These are phyloP conservation scores for Streptanthus diversifolius DNA, from an alignment of 345 rosid species.

Conservation along the genomic window DNA sequence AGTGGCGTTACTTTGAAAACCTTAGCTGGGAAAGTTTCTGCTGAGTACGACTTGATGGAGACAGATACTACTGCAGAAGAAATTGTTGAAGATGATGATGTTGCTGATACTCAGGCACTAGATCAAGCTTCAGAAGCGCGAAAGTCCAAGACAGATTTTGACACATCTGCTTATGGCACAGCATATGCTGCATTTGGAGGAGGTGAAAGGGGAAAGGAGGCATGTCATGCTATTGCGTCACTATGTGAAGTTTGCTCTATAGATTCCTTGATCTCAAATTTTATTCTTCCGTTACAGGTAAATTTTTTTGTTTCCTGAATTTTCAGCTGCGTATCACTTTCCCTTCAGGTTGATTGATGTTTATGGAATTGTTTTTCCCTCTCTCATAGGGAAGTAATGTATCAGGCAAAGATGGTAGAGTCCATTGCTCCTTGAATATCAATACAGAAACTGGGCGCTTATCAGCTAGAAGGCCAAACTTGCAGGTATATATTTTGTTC, in stretches of 20 bases:
- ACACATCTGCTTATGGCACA: conserved; percentile 52
- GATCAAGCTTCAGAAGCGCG: conserved; percentile 27
- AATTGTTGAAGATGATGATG: conserved; percentile 21
- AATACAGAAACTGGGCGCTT: conserved; percentile 98
- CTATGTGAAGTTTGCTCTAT: conserved; percentile 90
- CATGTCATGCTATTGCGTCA: conserved; percentile 90
- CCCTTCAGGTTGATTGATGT: neutral
- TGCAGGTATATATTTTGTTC: conserved; percentile 54
- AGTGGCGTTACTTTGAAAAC: conserved; percentile 68
- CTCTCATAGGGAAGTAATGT: conserved; percentile 65
- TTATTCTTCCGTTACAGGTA: conserved; percentile 95
- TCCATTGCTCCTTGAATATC: conserved; percentile 95
- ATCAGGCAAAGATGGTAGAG: conserved; percentile 76
- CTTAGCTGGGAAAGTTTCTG: conserved; percentile 80
- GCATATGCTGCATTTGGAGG: conserved; percentile 53
- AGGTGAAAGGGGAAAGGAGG: conserved; percentile 63
- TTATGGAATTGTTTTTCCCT: neutral
- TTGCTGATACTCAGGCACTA: neutral
- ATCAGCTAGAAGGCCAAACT: conserved; percentile 96
- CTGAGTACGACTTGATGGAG: conserved; percentile 50
- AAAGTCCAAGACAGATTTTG: conserved; percentile 27
- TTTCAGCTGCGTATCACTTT: neutral
- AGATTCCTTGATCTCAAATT: conserved; percentile 87
- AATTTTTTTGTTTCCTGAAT: neutral
- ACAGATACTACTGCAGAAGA: conserved; percentile 39